Conservation (phyloP, 2,329 filamentous ascomycete species). For the Thermoascus crustaceus region DNA sequence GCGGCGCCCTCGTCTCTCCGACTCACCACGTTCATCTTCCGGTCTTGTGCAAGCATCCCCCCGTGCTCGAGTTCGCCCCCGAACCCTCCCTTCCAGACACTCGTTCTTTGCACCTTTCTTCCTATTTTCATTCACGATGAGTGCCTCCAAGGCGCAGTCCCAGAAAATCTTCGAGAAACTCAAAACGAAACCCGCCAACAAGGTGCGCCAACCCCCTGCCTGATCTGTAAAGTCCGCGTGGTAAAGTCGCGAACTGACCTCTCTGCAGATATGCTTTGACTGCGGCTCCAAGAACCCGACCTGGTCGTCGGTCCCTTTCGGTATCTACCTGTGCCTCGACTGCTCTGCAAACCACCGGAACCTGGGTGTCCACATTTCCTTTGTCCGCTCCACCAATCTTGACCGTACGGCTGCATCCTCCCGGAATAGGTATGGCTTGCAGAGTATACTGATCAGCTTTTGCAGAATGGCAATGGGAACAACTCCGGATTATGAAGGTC, state of each 20-base stretch:
- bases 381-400: slow-evolving; percentile 95
- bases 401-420: slow-evolving; percentile 63
- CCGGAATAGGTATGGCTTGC: not conserved
- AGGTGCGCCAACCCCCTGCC: slow-evolving; percentile 51
- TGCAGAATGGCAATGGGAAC: slow-evolving; percentile 96
- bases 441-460: slow-evolving; percentile 14
- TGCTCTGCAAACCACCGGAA: slow-evolving; percentile 97
- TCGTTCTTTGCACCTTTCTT: slow-evolving; percentile 3
- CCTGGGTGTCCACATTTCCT: slow-evolving; percentile 96
- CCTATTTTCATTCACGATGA: slow-evolving; percentile 36
- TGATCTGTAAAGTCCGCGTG: not conserved
- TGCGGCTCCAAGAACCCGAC: slow-evolving; percentile 96
- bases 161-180: slow-evolving; percentile 97
- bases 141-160: slow-evolving; percentile 87
- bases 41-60: slow-evolving; percentile 13
- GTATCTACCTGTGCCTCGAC: slow-evolving; percentile 96
- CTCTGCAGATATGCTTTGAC: slow-evolving; percentile 83
- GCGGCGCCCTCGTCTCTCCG: too few relatives aligned
- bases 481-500: slow-evolving; percentile 94
- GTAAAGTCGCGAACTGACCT: slow-evolving; percentile 11
- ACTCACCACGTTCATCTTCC: slow-evolving; percentile 33
- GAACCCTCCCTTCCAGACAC: slow-evolving; percentile 10
- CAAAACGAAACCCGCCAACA: slow-evolving; percentile 89
- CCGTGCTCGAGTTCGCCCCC: slow-evolving; percentile 7
- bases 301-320: slow-evolving; percentile 95